A percentile compares a stretch with the other conserved stretches of the same genome.
Evolutionary conservation across 352 stramenopile genomes (phyloP).

Genomic region (Globisporangium emineosum): DNA sequence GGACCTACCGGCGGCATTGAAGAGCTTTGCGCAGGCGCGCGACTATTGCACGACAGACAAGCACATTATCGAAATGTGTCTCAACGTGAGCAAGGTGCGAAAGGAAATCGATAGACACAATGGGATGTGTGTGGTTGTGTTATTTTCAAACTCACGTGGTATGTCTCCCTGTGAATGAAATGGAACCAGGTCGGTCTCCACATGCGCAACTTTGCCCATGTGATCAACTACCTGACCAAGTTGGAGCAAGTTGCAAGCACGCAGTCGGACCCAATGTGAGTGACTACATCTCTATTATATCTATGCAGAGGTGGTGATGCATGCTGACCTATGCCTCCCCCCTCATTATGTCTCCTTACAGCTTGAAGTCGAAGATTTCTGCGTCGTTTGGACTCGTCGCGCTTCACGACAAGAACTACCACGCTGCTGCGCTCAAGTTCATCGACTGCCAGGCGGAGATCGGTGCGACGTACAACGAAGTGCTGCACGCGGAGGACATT

Average conservation of each 20-base stretch:
- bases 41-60: conserved; percentile 91
- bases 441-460: conserved; percentile 81
- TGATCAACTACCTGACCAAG: conserved; percentile 87
- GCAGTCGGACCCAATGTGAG: conserved; percentile 71
- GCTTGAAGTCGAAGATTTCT: conserved; percentile 80
- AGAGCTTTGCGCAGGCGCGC: conserved; percentile 82
- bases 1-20: conserved; percentile 69
- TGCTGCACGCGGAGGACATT: conserved; percentile 85
- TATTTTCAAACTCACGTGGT: not conserved
- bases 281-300: not conserved
- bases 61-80: conserved; percentile 88
- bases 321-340: not conserved
- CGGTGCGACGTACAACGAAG: conserved; percentile 76
- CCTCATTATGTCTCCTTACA: conserved; percentile 16
- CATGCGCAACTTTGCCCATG: conserved; percentile 83
- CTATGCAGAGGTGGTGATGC: not conserved
- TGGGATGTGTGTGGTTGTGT: not conserved
- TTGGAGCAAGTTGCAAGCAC: conserved; percentile 72
- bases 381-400: conserved; percentile 76
- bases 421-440: conserved; percentile 74
- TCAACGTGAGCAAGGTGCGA: conserved; percentile 85
- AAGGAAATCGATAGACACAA: not conserved
- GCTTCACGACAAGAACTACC: conserved; percentile 80
- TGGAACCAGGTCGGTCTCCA: conserved; percentile 57
- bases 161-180: not conserved